These are phyloP conservation scores for Suaeda aralocaspica DNA, from an alignment of 148 eudicot genomes.

Conservation along the genomic window DNA sequence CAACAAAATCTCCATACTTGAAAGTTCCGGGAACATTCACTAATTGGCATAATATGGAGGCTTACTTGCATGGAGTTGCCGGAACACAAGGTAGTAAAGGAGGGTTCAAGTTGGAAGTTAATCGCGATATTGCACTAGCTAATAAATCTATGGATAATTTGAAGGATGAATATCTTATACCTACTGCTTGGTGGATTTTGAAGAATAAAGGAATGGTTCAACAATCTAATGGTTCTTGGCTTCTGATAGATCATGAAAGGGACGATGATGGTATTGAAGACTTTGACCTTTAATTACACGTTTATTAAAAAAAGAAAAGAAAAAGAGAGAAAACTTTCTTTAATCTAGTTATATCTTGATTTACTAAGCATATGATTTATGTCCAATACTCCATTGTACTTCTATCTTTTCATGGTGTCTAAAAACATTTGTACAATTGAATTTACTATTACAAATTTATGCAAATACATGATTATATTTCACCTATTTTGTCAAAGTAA, in stretches of 20 bases:
- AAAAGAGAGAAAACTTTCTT: too few species aligned
- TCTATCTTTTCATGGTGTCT: too few species aligned
- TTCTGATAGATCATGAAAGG: constrained; percentile 50
- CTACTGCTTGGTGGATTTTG: constrained; percentile 52
- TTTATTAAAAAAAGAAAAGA: too few species aligned
- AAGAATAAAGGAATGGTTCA: constrained; percentile 87
- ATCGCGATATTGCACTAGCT: constrained; percentile 56
- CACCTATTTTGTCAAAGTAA: too few species aligned
- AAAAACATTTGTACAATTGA: too few species aligned
- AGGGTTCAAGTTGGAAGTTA: constrained; percentile 52
- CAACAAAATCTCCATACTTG: constrained; percentile 49
- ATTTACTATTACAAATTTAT: too few species aligned
- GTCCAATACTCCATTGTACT: too few species aligned
- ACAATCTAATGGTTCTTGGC: constrained; percentile 64
- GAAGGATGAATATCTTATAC: constrained; percentile 56
- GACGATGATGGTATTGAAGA: constrained; percentile 30
- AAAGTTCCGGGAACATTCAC: constrained; percentile 40
- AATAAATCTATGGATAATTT: constrained; percentile 51
- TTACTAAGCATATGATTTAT: too few species aligned
- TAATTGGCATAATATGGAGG: constrained; percentile 73
- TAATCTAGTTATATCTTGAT: too few species aligned
- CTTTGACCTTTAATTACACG: constrained; percentile 2
- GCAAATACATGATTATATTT: too few species aligned
- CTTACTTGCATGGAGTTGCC: constrained; percentile 68
- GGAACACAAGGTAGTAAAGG: constrained; percentile 49